Evolutionary conservation across 2,329 filamentous ascomycete genomes (phyloP), one percentile per base, ranked within the genome.

Genomic region (Chrysosporium queenslandicum): DNA sequence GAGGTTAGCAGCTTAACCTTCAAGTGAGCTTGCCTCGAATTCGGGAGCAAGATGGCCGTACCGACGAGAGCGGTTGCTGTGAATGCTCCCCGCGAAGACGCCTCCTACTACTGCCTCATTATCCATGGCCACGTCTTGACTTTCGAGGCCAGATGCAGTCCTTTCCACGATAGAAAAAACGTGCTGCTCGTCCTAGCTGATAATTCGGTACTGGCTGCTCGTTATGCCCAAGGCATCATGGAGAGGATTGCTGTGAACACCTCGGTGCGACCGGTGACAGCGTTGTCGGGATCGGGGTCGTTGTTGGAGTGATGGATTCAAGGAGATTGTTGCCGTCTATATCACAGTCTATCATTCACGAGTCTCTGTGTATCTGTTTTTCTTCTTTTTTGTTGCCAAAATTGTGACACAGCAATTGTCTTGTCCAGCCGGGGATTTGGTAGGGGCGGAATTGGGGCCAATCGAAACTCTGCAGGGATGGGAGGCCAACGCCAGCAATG

Each of bases 11-110:
- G 3, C 21, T 50, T n/a, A n/a, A 29, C 21, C 27, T 37, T 29
- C 30, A n/a, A 23, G 5, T 27, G 36, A 27, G 21, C 20, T 9
- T 36, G 16, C 3, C 14, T 41, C 18, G 40, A 50, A 27, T 50
- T 42, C 27, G 47, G 30, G 5, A 34, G 39, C 39, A 43, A 50
- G 42, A 27, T 30, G n/a, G 20, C 11, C 42, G 37, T 48, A 56
- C 54, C 54, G 52, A 40, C 54, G 54, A 27, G 46, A 37, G 39
- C 54, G 54, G 49, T 25, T 32, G 40, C 21, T 47, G 11, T 48
- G 42, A 20, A 42, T 14, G 39, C 53, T 55, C 36, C 53, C 53
- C 16, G 50, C 45, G 27, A 42, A 43, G 25, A 40, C 27, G n/a
- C 45, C 46, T 47, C 46, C 46, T n/a, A 45, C 45, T 18, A 43